Evolutionary conservation across 805 yeast genomes (phyloP).

Genomic region (Candida rishiriensis): DNA sequence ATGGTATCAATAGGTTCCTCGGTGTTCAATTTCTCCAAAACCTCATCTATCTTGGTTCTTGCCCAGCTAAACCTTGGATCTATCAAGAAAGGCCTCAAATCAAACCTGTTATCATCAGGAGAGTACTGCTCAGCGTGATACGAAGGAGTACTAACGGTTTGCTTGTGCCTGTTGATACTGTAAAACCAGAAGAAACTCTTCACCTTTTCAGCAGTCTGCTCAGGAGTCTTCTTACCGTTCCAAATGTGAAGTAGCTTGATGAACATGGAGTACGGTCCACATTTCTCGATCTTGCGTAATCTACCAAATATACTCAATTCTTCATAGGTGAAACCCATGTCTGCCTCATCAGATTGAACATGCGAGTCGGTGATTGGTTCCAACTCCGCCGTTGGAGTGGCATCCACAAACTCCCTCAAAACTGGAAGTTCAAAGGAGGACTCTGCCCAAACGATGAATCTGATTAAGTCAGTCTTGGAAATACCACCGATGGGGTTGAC

Average conservation of each 20-base stretch:
- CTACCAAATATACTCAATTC: conserved; percentile 89
- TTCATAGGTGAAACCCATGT: conserved; percentile 98
- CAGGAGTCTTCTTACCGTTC: conserved; percentile 81
- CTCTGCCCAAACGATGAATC: conserved; percentile 79
- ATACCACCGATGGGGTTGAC: conserved; percentile 98
- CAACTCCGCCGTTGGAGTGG: conserved; percentile 96
- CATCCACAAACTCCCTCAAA: conserved; percentile 71
- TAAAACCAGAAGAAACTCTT: conserved; percentile 89
- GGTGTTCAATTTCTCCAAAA: conserved; percentile 53
- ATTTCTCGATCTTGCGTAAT: conserved; percentile 84
- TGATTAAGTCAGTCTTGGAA: conserved; percentile 87
- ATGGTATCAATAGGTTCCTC: conserved; percentile 34
- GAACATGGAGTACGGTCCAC: conserved; percentile 97
- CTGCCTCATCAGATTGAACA: conserved; percentile 94
- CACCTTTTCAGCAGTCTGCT: conserved; percentile 86
- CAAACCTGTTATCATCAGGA: conserved; percentile 96
- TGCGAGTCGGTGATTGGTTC: conserved; percentile 93
- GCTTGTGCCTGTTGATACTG: conserved; percentile 94
- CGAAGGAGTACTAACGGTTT: conserved; percentile 95
- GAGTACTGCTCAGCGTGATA: conserved; percentile 98
- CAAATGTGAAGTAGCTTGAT: conserved; percentile 85
- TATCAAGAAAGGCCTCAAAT: conserved; percentile 91
- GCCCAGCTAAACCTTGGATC: conserved; percentile 90
- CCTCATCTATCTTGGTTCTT: conserved; percentile 77
- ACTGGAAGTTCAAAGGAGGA: conserved; percentile 69